Base-by-base conservation (phyloP, 129 eudicot species). In the Arctium lappa region DNA sequence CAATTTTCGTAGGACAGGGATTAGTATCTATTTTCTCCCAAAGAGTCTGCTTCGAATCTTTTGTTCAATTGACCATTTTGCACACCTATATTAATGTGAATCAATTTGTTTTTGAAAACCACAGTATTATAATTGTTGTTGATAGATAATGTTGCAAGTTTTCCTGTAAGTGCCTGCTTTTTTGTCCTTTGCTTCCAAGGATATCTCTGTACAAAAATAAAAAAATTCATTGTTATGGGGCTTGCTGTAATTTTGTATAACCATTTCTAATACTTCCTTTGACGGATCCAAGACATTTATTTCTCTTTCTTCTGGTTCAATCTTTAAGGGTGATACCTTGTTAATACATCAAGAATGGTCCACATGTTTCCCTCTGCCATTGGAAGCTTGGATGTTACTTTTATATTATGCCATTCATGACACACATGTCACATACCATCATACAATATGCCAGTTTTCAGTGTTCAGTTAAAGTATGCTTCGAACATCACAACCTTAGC, bases 401-500 rank as follows among this genome's bases (percentile, higher is more conserved):
- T 9, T 18, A 34, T 69, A 70, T 50, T 73, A 62, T 38, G 65
- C 36, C 74, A 63, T 81, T 18, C 30, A 18, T 74, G 50, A 63
- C 75, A 82, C 15, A 31, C n/a, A 38, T 73, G 74, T 38, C 22
- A 74, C 63, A 62, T 74, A 76, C 13, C 8, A 60, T 72, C 87
- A 79, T 63, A 72, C 74, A 33, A 79, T 72, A 74, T 74, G 44
- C 77, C 33, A 46, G 12, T 79, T 70, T 84, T 79, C 77, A 73
- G 27, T 42, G 48, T 46, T 63, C 38, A 34, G 39, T 65, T 74
- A 60, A 8, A 63, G 13, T 38, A 12, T 37, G 29, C 33, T 62
- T 69, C 73, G 50, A 30, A 62, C 16, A 72, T 73, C 72, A 73
- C 69, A 42, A 62, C 71, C 76, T 80, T 36, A 69, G 75, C 50